These are phyloP conservation scores for Colletotrichum sp. DNA, from an alignment of 2,329 filamentous ascomycete genomes.

Conservation along the genomic window DNA sequence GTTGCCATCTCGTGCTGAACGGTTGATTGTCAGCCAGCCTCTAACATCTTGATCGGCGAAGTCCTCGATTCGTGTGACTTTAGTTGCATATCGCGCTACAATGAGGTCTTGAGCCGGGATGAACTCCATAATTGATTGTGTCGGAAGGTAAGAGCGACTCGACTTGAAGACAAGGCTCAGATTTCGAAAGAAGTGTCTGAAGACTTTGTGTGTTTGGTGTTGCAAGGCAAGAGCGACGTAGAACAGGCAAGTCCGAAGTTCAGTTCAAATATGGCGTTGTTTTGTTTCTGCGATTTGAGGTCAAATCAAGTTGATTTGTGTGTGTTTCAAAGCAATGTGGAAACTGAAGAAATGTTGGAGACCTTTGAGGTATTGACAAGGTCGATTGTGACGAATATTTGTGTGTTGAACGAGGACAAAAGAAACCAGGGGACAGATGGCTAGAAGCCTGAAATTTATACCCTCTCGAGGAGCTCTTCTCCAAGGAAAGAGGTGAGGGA, in stretches of 20 bases:
- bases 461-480: rapidly evolving
- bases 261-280: background rate
- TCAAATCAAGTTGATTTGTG: background rate
- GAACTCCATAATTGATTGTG: background rate
- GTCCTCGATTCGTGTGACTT: background rate
- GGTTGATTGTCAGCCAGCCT: background rate
- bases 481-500: background rate
- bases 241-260: background rate
- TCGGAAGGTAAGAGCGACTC: background rate
- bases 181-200: background rate
- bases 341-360: background rate
- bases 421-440: rapidly evolving
- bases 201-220: background rate
- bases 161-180: background rate
- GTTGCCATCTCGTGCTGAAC: background rate
- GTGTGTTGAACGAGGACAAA: rapidly evolving
- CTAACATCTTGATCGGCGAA: background rate
- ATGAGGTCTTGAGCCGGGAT: background rate
- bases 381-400: rapidly evolving
- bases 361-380: background rate
- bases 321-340: background rate
- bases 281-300: background rate
- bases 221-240: background rate
- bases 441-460: background rate
- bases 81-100: background rate